Base-by-base conservation (phyloP, 2,329 filamentous ascomycete genomes). In the Fusarium udum region DNA sequence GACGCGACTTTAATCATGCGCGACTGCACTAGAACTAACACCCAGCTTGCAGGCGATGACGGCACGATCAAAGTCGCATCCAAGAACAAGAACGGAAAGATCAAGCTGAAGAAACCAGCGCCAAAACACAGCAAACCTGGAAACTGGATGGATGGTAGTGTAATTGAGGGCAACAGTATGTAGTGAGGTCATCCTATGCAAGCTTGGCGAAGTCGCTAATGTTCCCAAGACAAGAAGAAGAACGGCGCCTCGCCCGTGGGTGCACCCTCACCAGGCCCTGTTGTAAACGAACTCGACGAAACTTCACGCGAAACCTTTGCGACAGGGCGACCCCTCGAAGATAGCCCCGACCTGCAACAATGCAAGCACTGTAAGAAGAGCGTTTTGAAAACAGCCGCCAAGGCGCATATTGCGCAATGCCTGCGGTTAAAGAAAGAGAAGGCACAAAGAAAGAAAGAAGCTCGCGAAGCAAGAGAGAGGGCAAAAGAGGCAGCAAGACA, bases 331-430 rank as follows among this genome's bases (percentile, higher is more conserved):
- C 94, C 95, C 1, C 88, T 97, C 75, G 92, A 95, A 76, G 95
- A 97, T 78, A 87, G 87, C 64, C 89, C 93, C 16, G 94, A 97
- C 72, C 88, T 94, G 15, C 91, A 96, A 57, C 88, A 92, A 75
- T 99, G 95, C 87, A 98, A 96, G 81, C 94, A 97, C 81, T 99
- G 95, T 85, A 97, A 96, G 83, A 95, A 97, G 78, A 93, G 93
- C 58, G 89, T 97, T 18, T 86, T 96, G 20, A 93, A 92, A 77
- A 90, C 90, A 37, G 91, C 90, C 2, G 92, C 93, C 4, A 92
- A 92, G 66, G 89, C 90, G 24, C 95, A 99, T 79, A 94, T 97
- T 68, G 91, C 92, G 42, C 90, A 92, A 51, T 99, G 95, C 78
- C 84, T 98, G 64, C 92, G 92, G 75, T 90, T 95, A 63, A 97